A percentile compares a stretch with the other conserved stretches of the same genome.
phyloP scores from a whole-genome alignment of 1,284 basidiomycete genomes.

The Leccinum griseonigrum region DNA sequence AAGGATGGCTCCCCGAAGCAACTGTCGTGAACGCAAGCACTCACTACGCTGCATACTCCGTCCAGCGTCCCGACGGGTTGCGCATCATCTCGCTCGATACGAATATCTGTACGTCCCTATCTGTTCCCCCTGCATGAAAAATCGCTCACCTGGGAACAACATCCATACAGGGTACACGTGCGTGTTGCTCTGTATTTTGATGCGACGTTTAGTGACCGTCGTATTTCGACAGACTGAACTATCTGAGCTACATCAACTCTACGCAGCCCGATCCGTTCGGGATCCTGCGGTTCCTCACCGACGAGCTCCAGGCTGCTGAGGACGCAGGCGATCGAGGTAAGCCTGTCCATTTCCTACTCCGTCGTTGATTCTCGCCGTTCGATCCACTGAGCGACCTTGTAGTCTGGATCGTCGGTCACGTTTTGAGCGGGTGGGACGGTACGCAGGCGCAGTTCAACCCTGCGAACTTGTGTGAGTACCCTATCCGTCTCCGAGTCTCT shows the following conservation, averaged over 20 bases:
- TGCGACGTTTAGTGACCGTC: neutral
- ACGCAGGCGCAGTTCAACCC: constrained; percentile 57
- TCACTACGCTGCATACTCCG: constrained; percentile 73
- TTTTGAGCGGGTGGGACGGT: constrained; percentile 71
- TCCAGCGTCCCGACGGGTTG: constrained; percentile 62
- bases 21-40: constrained; percentile 57
- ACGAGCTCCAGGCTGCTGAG: constrained; percentile 76
- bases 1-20: constrained; percentile 65
- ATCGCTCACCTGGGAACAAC: neutral
- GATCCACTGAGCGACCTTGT: neutral
- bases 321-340: constrained; percentile 62
- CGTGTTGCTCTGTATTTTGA: constrained; percentile 9
- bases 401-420: constrained; percentile 82
- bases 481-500: neutral
- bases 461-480: constrained; percentile 59
- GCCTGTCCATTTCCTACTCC: neutral
- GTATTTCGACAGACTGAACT: constrained; percentile 48
- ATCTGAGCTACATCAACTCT: constrained; percentile 75
- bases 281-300: constrained; percentile 73
- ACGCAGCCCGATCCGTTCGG: constrained; percentile 69
- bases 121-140: neutral
- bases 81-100: constrained; percentile 77
- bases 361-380: neutral
- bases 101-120: constrained; percentile 51
- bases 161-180: constrained; percentile 34